Conservation (phyloP, 2,329 filamentous ascomycete genomes). For the Monosporascus sp. region DNA sequence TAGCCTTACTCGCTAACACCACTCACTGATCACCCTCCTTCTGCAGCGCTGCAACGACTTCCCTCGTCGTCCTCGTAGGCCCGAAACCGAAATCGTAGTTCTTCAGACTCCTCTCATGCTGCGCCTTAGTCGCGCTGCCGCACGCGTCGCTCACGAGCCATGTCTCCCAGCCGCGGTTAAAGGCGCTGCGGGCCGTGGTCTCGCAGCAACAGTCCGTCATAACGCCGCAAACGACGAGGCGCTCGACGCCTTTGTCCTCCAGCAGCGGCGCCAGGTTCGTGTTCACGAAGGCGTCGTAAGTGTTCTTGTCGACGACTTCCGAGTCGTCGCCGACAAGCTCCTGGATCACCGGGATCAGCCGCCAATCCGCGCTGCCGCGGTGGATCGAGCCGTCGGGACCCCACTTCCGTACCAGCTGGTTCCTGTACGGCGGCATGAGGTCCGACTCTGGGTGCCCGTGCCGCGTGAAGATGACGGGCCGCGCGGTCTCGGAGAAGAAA, state of each 20-base stretch:
- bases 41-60: not conserved
- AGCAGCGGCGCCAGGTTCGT: conserved; percentile 26
- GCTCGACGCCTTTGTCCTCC: conserved; percentile 19
- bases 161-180: conserved; percentile 36
- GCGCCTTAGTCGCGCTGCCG: conserved; percentile 27
- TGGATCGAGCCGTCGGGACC: conserved; percentile 28
- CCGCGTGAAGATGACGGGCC: conserved; percentile 34
- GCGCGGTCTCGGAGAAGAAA: conserved; percentile 7
- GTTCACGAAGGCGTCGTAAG: conserved; percentile 35
- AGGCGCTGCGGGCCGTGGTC: conserved; percentile 32
- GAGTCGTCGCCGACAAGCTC: conserved; percentile 3
- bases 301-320: conserved; percentile 27
- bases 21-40: not conserved
- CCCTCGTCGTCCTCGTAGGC: not conserved
- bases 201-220: conserved; percentile 39
- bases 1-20: too few species aligned
- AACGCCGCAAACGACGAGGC: conserved; percentile 34
- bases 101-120: conserved; percentile 28
- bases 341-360: conserved; percentile 23
- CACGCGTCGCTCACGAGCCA: conserved; percentile 35
- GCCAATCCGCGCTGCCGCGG: conserved; percentile 24
- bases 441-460: conserved; percentile 32
- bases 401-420: conserved; percentile 36
- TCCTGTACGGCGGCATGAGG: conserved; percentile 25
- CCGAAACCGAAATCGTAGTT: conserved; percentile 32